Evolutionary conservation across 2,329 filamentous ascomycete genomes (phyloP).

Genomic region (Clarireedia sp.): DNA sequence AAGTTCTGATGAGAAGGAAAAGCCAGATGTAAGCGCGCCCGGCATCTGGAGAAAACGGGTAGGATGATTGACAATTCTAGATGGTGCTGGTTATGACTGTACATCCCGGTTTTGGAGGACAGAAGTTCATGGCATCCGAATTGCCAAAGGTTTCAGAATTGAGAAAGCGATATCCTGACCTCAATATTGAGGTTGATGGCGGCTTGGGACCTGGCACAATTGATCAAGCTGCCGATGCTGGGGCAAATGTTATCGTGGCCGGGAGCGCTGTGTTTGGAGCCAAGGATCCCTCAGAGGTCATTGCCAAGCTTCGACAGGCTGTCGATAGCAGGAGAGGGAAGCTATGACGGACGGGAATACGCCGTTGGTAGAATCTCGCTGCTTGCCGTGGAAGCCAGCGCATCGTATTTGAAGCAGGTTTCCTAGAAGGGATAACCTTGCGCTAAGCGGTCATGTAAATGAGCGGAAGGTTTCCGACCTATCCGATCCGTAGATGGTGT

Average conservation of each 20-base stretch:
- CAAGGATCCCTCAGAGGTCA: slow-evolving; percentile 78
- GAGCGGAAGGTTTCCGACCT: not conserved
- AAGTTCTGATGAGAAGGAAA: slow-evolving; percentile 60
- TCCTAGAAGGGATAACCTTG: not conserved
- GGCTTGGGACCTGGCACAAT: slow-evolving; percentile 84
- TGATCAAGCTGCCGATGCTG: slow-evolving; percentile 87
- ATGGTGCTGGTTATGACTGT: slow-evolving; percentile 99
- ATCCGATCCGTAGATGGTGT: not conserved
- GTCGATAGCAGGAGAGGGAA: slow-evolving; percentile 54
- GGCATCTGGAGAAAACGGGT: not conserved
- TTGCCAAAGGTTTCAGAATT: slow-evolving; percentile 87
- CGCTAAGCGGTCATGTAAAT: not conserved
- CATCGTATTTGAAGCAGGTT: not conserved
- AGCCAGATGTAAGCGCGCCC: slow-evolving; percentile 70
- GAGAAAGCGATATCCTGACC: slow-evolving; percentile 73
- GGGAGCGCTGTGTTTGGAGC: slow-evolving; percentile 95
- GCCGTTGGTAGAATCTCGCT: not conserved
- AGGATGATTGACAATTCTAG: slow-evolving; percentile 37
- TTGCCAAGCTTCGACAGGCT: slow-evolving; percentile 67
- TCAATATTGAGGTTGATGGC: slow-evolving; percentile 97
- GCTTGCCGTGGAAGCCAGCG: not conserved
- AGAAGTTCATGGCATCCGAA: slow-evolving; percentile 97
- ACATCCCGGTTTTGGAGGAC: slow-evolving; percentile 91
- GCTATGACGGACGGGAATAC: slow-evolving; percentile 11
- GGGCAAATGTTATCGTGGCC: slow-evolving; percentile 96